Evolutionary conservation across 495 filamentous ascomycete genomes (phyloP), one percentile per base, ranked within the genome.

Genomic region (Xeromyces bisporus): DNA sequence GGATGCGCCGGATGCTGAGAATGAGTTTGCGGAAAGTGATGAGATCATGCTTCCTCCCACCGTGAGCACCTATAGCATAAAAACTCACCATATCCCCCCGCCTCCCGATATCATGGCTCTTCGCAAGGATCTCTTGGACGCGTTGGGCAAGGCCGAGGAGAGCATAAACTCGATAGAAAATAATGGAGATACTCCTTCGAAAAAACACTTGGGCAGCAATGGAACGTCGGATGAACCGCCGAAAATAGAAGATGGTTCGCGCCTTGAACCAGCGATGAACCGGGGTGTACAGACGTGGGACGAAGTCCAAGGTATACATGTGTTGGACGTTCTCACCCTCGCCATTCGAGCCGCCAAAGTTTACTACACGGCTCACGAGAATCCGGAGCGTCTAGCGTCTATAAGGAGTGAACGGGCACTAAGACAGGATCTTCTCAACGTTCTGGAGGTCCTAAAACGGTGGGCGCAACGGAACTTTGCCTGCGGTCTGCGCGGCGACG

Each of bases 341-440:
- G 86, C 86, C 9, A 93, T 97, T 35, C 75, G 83, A 20, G 86
- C 91, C 5, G 89, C 89, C 20, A 93, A 85, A 48, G 75, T 85
- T 26, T 97, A 94, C 58, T 96, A 94, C 54, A 92, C 84, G 4
- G 57, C 78, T 1, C 85, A 94, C 46, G 73, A 84, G 43, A 60
- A 77, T 13, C 80, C 85, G 4, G 74, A 82, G 34, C 75, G 80
- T 15, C 58, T 94, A n/a, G 79, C 83, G 37, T 58, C 70, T 21
- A 84, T 94, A 59, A 82, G 78, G 43, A 76, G 75, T 1, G 85
- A 94, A 45, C 77, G 77, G 23, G 60, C 75, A 23, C 78, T 94
- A 24, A 71, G 85, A 17, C 60, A 69, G 37, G 89, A 94, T 34
- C 64, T 96, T 10, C 69, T 93, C 24, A 65, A 71, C 15, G 77